Evolutionary conservation across 2,329 filamentous ascomycete species (phyloP).

Genomic region (Aspergillus caelatus): DNA sequence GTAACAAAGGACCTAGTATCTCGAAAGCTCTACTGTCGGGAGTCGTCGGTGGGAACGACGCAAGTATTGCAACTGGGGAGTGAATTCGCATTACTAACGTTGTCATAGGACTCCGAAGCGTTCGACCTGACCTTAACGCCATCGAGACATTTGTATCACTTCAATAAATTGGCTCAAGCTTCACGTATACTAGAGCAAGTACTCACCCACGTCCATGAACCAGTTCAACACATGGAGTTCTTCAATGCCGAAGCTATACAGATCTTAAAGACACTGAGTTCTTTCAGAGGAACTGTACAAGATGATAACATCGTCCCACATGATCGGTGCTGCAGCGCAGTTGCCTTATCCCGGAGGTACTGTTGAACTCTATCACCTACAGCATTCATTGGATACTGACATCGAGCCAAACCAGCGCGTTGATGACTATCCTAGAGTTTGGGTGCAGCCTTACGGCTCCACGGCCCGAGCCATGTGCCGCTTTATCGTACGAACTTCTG

Average conservation of each 20-base stretch:
- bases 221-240: not conserved
- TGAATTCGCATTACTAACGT: not conserved
- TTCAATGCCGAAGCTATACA: not conserved
- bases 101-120: not conserved
- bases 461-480: not conserved
- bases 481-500: not conserved
- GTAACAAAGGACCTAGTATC: not conserved
- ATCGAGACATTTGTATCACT: not conserved
- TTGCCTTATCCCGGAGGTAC: not conserved
- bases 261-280: not conserved
- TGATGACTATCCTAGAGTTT: conserved; percentile 1
- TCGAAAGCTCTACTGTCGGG: not conserved
- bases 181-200: conserved; percentile 4
- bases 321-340: not conserved
- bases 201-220: not conserved
- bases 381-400: not conserved
- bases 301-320: not conserved
- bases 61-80: not conserved
- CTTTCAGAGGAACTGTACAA: not conserved
- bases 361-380: not conserved
- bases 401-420: not conserved
- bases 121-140: not conserved
- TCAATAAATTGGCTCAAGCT: conserved; percentile 1
- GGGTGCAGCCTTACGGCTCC: not conserved
- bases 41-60: not conserved